Base-by-base conservation (phyloP, 768 basidiomycete species). In the Tulasnella sp. region DNA sequence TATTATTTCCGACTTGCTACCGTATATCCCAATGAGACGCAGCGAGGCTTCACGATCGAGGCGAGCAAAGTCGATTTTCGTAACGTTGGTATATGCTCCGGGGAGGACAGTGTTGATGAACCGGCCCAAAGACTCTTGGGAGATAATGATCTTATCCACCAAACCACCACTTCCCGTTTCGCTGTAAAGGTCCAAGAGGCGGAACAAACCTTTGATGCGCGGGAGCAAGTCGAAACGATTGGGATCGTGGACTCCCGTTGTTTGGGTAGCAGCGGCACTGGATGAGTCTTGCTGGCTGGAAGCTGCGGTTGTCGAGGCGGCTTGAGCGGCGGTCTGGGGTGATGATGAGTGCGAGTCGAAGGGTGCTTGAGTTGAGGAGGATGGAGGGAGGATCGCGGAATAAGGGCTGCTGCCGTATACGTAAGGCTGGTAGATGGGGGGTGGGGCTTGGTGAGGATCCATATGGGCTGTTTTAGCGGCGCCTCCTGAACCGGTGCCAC, bases 111-210 rank as follows among this genome's bases (percentile, higher is more conserved):
- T 83, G 77, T 91, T 89, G 82, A 90, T 87, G 75, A 92, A 88
- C 1, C 85, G 82, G 80, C 86, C 85, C 20, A 92, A 85, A 2
- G 90, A 88, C 2, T 87, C 85, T 83, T 91, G 90, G 2, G 87
- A 86, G 41, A 92, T 92, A 83, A 92, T 89, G 44, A 92, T 88
- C 83, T 92, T 92, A 82, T 91, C 90, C 41, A 82, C 82, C 74
- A 79, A 22, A 78, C 90, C 90, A 3, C 89, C 88, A 50, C 87
- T 90, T 0, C 88, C 88, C 73, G 87, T 85, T 80, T 91, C 91
- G 16, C 84, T 87, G 81, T 91, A 88, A 18, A 91, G 85, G 77
- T 91, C 90, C 7, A 91, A 85, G 44, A 92, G 86, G 9, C 89
- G 87, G 84, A 88, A 90, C 86, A 91, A 85, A n/a, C 88, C 89